Base-by-base conservation (phyloP, 139 green algal genomes). In the Pedinophyceae sp. region DNA sequence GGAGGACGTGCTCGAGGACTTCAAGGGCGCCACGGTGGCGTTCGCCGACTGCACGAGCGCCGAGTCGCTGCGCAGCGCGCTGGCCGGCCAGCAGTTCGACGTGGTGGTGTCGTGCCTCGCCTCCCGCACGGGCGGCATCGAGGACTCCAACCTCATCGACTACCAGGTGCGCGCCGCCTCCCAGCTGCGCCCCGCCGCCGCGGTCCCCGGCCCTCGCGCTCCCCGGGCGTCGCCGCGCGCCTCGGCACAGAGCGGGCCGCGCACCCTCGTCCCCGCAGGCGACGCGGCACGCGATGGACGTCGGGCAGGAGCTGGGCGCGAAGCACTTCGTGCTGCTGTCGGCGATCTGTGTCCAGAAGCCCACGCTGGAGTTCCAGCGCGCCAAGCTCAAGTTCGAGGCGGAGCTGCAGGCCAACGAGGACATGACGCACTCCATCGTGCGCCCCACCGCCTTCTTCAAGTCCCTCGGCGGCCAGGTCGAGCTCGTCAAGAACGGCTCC, bases 371-470 rank as follows among this genome's bases (percentile, higher is more conserved):
- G 72, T 99, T 99, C 71, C 92, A 99, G 79, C 59, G 69, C 6
- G 92, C 91, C 58, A 99, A 97, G 78, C 84, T 99, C 24, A 85
- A 88, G 64, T 82, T 97, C 48, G 90, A 97, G 75, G 62, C 70
- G 27, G 82, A 85, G 20, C 75, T 95, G 55, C 68, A 81, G 73
- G 71, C 71, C 38, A 61, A 63, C 49, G 53, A 66, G 13, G 85
- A 85, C 65, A 89, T 97, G 63, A 93, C 78, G 20, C 86, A 94
- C 74, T 85, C 66, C 64, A 98, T 98, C 50, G 89, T 99, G 49
- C 76, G 92, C 16, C 92, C 92, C 16, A 99, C 92, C 22, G 89
- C 89, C 10, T 99, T 97, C 71, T 99, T 99, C 85, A 99, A 99
- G 34, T 43, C 34, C 10, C 34, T 22, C 41, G 7, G 20, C 28